These are phyloP conservation scores for Coniochaeta prunicola DNA, from an alignment of 2,329 filamentous ascomycete genomes.

Conservation along the genomic window DNA sequence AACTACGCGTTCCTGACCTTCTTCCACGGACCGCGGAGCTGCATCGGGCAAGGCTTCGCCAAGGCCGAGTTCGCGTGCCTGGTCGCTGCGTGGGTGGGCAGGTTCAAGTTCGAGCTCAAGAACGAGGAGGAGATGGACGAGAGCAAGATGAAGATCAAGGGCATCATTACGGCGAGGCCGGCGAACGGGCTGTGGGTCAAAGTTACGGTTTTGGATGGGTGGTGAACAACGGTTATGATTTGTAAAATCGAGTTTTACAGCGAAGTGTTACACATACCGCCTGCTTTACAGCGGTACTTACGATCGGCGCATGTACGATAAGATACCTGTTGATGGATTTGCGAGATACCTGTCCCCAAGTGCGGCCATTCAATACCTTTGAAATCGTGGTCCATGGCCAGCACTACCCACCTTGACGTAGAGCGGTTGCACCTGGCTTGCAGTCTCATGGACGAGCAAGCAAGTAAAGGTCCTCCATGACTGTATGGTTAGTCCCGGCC, in stretches of 20 bases:
- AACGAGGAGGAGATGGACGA: conserved; percentile 58
- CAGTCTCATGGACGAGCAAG: too few species aligned
- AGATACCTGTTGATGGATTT: too few species aligned
- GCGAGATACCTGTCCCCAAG: too few species aligned
- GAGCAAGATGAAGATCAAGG: conserved; percentile 58
- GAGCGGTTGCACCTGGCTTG: too few species aligned
- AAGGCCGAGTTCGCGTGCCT: conserved; percentile 80
- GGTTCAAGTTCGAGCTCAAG: conserved; percentile 57
- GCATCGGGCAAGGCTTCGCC: conserved; percentile 77
- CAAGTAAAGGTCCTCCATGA: too few species aligned
- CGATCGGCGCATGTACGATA: too few species aligned
- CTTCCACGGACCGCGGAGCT: conserved; percentile 76
- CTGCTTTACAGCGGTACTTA: too few species aligned
- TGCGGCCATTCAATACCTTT: too few species aligned
- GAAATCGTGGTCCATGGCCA: too few species aligned
- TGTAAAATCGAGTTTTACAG: neutral
- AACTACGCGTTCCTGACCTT: conserved; percentile 80
- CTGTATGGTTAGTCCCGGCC: neutral
- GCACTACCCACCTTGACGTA: too few species aligned
- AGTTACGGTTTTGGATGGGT: conserved; percentile 59
- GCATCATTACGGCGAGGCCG: conserved; percentile 65
- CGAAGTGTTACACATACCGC: too few species aligned
- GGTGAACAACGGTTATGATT: conserved; percentile 35
- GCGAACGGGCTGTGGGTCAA: conserved; percentile 64
- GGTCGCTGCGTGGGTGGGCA: conserved; percentile 67